A percentile compares a stretch with the other conserved stretches of the same genome.
Conservation (phyloP, 352 stramenopile species). For the Peronospora destructor region DNA sequence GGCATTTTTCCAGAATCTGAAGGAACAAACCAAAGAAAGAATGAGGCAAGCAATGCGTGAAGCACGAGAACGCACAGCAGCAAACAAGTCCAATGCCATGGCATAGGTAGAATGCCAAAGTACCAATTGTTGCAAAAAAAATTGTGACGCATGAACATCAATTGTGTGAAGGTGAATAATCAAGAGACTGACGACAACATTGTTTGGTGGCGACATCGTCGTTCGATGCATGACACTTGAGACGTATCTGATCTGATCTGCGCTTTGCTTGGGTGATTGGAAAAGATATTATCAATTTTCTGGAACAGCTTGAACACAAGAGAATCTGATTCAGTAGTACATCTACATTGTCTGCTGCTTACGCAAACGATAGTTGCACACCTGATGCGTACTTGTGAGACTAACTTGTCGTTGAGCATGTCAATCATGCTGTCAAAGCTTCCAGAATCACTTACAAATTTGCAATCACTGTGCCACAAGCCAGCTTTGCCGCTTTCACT, state of each 20-base stretch:
- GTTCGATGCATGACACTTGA: background rate
- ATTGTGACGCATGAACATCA: background rate
- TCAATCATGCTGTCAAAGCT: conserved; percentile 6
- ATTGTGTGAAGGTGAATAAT: conserved; percentile 1
- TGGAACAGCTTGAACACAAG: background rate
- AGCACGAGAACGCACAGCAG: conserved; percentile 17
- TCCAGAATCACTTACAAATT: conserved; percentile 14
- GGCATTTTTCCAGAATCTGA: conserved; percentile 60
- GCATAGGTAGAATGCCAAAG: background rate
- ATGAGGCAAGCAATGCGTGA: conserved; percentile 62
- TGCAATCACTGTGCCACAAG: conserved; percentile 4
- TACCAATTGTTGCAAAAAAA: no score
- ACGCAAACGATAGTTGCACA: conserved; percentile 2
- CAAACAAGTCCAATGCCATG: conserved; percentile 21
- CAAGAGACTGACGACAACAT: background rate
- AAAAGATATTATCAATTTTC: background rate
- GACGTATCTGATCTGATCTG: background rate
- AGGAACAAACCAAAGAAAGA: conserved; percentile 60
- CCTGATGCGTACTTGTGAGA: conserved; percentile 12
- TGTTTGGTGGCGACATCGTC: background rate
- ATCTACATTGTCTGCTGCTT: conserved; percentile 1
- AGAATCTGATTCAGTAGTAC: conserved; percentile 16
- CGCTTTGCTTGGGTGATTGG: conserved; percentile 1
- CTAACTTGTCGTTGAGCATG: conserved; percentile 14
- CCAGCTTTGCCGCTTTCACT: background rate